Percentiles rank a stretch among this genome's conserved stretches.
Evolutionary conservation across 106 monocot genomes (phyloP).

Genomic region (Dendrobium chrysotoxum): DNA sequence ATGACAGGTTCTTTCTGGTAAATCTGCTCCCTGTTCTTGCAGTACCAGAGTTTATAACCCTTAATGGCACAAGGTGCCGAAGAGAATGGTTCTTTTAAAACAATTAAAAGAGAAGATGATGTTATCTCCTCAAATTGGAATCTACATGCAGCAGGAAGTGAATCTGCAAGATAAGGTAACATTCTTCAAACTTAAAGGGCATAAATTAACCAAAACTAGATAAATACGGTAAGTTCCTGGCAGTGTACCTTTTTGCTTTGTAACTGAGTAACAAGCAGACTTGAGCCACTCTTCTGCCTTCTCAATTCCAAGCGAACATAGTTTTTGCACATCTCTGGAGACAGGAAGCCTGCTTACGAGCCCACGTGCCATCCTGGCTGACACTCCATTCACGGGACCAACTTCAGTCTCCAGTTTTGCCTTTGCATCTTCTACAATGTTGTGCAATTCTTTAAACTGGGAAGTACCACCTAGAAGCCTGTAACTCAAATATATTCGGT

Average conservation of each 20-base stretch:
- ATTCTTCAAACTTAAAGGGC: neutral
- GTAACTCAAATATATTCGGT: conserved; percentile 61
- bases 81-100: conserved; percentile 49
- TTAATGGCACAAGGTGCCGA: conserved; percentile 36
- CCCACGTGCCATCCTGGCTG: conserved; percentile 72
- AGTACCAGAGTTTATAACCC: conserved; percentile 94
- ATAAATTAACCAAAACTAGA: neutral
- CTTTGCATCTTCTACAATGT: conserved; percentile 59
- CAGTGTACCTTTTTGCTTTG: conserved; percentile 29
- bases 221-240: neutral
- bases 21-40: conserved; percentile 52
- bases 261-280: conserved; percentile 17
- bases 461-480: conserved; percentile 76
- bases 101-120: conserved; percentile 49
- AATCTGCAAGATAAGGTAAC: conserved; percentile 3
- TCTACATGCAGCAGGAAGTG: conserved; percentile 53
- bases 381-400: conserved; percentile 78
- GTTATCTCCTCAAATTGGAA: conserved; percentile 64
- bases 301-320: conserved; percentile 63
- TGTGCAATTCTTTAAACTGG: conserved; percentile 60
- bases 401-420: conserved; percentile 83
- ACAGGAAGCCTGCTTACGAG: conserved; percentile 86
- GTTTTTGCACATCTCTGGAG: conserved; percentile 70
- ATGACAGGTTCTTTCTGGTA: conserved; percentile 49
- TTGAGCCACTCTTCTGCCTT: conserved; percentile 60